A percentile compares a stretch with the other conserved stretches of the same genome.
Evolutionary conservation across 2,329 filamentous ascomycete species (phyloP).

Genomic region (Diaporthe sp.): DNA sequence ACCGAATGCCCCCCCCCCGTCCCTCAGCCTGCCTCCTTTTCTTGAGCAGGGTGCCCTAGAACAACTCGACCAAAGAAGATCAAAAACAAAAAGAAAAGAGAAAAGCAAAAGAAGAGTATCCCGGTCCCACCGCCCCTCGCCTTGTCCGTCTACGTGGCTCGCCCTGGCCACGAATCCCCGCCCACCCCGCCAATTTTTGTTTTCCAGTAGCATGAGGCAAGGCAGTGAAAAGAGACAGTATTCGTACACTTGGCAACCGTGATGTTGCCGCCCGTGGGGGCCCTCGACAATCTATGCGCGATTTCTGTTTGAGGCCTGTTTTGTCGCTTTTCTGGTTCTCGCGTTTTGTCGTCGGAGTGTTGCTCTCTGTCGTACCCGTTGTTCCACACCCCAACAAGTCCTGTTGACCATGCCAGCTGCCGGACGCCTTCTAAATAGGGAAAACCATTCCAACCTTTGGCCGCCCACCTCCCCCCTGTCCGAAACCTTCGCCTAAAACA

Average conservation of each 20-base stretch:
- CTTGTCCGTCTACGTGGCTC: slow-evolving; percentile 24
- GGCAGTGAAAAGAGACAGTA: slow-evolving; percentile 25
- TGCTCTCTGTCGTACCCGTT: slow-evolving; percentile 28
- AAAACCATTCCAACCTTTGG: slow-evolving; percentile 21
- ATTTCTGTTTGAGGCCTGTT: slow-evolving; percentile 30
- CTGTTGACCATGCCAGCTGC: slow-evolving; percentile 29
- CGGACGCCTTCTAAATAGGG: slow-evolving; percentile 32
- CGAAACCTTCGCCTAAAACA: slow-evolving; percentile 28
- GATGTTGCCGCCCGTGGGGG: slow-evolving; percentile 34
- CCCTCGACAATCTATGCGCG: slow-evolving; percentile 34
- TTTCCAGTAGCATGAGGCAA: slow-evolving; percentile 27
- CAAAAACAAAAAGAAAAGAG: background rate
- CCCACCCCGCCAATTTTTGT: slow-evolving; percentile 22
- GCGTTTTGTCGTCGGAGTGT: slow-evolving; percentile 31
- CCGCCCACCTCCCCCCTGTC: slow-evolving; percentile 12
- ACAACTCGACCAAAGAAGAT: background rate
- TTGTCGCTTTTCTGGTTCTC: slow-evolving; percentile 30
- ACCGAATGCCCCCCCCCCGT: background rate
- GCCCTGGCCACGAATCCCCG: slow-evolving; percentile 22
- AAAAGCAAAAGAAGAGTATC: background rate
- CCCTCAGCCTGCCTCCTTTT: background rate
- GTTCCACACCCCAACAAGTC: slow-evolving; percentile 24
- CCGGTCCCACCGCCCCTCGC: slow-evolving; percentile 5
- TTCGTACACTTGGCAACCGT: slow-evolving; percentile 33
- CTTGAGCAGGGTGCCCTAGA: slow-evolving; percentile 2